Conservation (phyloP, 176 grass and related monocot genomes). For the Oryza longistaminata region DNA sequence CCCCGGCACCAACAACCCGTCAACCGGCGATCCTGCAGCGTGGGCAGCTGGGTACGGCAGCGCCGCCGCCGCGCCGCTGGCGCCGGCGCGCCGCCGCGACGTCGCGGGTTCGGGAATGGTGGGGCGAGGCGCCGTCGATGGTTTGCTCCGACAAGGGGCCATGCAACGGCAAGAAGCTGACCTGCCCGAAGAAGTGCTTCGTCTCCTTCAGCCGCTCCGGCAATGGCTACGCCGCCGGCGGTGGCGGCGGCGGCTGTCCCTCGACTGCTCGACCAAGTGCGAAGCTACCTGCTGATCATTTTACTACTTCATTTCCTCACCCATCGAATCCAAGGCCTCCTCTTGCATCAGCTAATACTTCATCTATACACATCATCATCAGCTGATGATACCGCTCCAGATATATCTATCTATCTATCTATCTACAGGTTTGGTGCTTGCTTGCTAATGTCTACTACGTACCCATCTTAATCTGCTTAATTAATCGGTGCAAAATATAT, state of each 20-base stretch:
- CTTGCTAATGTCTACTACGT: too few relatives aligned
- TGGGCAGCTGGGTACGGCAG: conserved; percentile 52
- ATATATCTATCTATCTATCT: too few relatives aligned
- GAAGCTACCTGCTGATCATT: conserved; percentile 46
- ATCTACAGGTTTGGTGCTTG: too few relatives aligned
- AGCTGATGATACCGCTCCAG: too few relatives aligned
- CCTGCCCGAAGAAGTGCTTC: conserved; percentile 71
- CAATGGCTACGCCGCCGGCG: conserved; percentile 54
- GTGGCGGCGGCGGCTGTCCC: conserved; percentile 71
- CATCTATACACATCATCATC: too few relatives aligned
- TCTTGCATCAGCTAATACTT: too few relatives aligned
- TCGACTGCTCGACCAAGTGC: conserved; percentile 82
- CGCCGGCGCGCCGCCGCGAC: too few relatives aligned
- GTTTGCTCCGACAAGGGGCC: conserved; percentile 67
- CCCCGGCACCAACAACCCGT: neutral
- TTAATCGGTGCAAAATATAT: too few relatives aligned
- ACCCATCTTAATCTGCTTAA: too few relatives aligned
- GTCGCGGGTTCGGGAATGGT: conserved; percentile 51
- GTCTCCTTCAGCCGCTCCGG: conserved; percentile 64
- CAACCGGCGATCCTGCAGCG: neutral
- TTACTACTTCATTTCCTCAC: neutral
- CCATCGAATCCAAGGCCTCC: too few relatives aligned
- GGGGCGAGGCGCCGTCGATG: conserved; percentile 55
- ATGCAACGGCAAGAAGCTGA: conserved; percentile 58
- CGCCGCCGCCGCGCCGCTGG: too few relatives aligned